A percentile compares a stretch with the other conserved stretches of the same genome.
Evolutionary conservation across 768 basidiomycete genomes (phyloP).

Genomic region (Coprinopsis strossmayeri): DNA sequence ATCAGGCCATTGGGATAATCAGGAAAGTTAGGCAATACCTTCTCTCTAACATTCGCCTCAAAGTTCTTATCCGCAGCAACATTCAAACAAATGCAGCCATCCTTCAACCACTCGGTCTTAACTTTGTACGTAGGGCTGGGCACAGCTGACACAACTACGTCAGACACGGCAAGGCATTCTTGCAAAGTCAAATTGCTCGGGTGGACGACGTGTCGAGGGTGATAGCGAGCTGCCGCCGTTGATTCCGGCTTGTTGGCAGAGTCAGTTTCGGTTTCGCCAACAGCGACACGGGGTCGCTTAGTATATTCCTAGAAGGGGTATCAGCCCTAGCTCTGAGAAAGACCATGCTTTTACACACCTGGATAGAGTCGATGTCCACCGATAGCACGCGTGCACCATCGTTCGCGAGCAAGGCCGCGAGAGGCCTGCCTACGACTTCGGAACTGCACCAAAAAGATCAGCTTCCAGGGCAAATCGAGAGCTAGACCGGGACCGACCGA

Average conservation of each 20-base stretch:
- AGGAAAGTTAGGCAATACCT: slow-evolving; percentile 42
- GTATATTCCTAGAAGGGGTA: slow-evolving; percentile 71
- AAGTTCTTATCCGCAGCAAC: slow-evolving; percentile 97
- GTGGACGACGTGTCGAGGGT: slow-evolving; percentile 79
- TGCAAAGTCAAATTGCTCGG: slow-evolving; percentile 62
- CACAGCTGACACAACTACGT: slow-evolving; percentile 94
- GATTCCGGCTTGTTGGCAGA: slow-evolving; percentile 10
- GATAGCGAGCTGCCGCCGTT: slow-evolving; percentile 51
- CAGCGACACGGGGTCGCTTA: slow-evolving; percentile 60
- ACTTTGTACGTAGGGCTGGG: slow-evolving; percentile 83
- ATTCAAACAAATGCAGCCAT: slow-evolving; percentile 91
- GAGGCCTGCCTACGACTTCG: slow-evolving; percentile 93
- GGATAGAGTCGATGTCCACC: slow-evolving; percentile 91
- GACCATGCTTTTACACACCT: too few relatives aligned
- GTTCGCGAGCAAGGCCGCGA: slow-evolving; percentile 93
- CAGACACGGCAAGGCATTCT: slow-evolving; percentile 78
- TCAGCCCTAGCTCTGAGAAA: too few relatives aligned
- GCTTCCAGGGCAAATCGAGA: neutral
- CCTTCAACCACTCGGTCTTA: slow-evolving; percentile 83
- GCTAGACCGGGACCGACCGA: slow-evolving; percentile 44
- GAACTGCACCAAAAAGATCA: slow-evolving; percentile 43
- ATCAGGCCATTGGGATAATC: too few relatives aligned
- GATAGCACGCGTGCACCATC: slow-evolving; percentile 96
- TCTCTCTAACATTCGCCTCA: slow-evolving; percentile 85
- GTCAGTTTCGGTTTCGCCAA: slow-evolving; percentile 13